Base-by-base conservation (phyloP, 352 stramenopile species). In the Pythium vanterpoolii region DNA sequence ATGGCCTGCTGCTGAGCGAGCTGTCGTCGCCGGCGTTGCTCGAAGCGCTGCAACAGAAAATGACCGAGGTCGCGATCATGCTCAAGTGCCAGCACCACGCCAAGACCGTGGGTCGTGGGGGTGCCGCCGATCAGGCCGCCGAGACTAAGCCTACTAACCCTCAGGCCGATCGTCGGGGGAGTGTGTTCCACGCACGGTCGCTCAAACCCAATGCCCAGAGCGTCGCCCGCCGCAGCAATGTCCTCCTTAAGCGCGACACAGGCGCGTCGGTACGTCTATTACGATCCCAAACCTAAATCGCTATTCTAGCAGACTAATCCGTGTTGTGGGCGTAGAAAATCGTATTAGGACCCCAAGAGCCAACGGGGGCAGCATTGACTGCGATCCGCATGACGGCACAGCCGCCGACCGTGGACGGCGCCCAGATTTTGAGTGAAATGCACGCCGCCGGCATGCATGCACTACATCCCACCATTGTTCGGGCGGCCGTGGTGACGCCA, bases 11-110 rank as follows among this genome's bases (percentile, higher is more conserved):
- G 9, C 65, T 83, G 60, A 83, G 74, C n/a, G 78, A 88, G 30
- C 44, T 83, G 4, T 56, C 62, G 31, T 78, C 72, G 33, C 72
- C 71, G 0, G 68, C 74, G 24, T 66, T 88, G 30, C 49, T 88
- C 24, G 78, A 88, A 39, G 74, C 69, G 40, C 49, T 88, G 16
- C 78, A 88, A 54, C 81, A 83, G 52, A 86, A 85, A 43, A 79
- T 88, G 72, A 85, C 76, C 3, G 76, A 88, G 19, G 74, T 86
- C 4, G 72, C 76, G 5, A 74, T 88, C 50, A 72, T 67, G 21
- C 68, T 88, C 36, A 88, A 86, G 58, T 52, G 86, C 4, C 74
- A 79, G 33, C 76, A 79, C 44, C 69, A 69, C 19, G 62, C 62
- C 5, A 54, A 58, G 8, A 13, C 8, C 8, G 16, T 19, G n/a